These are phyloP conservation scores for Hanseniaspora vineae DNA, from an alignment of 805 yeast genomes.

Conservation along the genomic window DNA sequence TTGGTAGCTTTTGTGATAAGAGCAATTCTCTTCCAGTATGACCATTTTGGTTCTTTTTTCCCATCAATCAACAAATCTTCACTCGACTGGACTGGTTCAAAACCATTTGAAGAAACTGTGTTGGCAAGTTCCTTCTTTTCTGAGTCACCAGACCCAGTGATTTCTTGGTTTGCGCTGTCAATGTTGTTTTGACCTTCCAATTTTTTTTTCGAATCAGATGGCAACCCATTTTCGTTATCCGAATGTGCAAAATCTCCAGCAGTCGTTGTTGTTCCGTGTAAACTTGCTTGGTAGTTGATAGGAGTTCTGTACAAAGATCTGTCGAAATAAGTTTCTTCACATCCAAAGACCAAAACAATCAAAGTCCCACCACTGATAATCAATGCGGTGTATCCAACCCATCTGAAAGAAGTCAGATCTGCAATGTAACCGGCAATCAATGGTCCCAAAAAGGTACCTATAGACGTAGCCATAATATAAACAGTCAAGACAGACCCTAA, in stretches of 20 bases:
- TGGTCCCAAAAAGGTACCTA: constrained; percentile 73
- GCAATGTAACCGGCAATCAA: constrained; percentile 62
- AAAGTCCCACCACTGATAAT: constrained; percentile 51
- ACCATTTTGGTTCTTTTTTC: constrained; percentile 26
- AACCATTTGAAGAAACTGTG: neutral
- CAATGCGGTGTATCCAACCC: constrained; percentile 65
- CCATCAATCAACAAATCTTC: constrained; percentile 24
- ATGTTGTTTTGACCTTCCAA: neutral
- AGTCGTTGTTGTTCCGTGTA: constrained; percentile 1
- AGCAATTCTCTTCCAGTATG: constrained; percentile 35
- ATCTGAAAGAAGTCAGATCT: constrained; percentile 46
- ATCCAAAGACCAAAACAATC: constrained; percentile 39
- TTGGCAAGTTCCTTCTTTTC: neutral
- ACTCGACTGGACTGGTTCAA: neutral
- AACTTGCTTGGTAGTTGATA: constrained; percentile 10
- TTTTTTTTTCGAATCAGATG: neutral
- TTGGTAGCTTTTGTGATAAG: constrained; percentile 45
- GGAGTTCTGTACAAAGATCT: constrained; percentile 31
- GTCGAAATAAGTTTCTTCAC: constrained; percentile 64
- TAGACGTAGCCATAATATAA: constrained; percentile 61
- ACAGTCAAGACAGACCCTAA: constrained; percentile 59
- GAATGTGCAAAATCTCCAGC: constrained; percentile 1
- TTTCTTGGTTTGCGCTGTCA: neutral
- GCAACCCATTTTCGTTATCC: neutral
- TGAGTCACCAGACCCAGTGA: neutral